Evolutionary conservation across 148 eudicot genomes (phyloP), one percentile per base, ranked within the genome.

Genomic region (Cornus suecica): DNA sequence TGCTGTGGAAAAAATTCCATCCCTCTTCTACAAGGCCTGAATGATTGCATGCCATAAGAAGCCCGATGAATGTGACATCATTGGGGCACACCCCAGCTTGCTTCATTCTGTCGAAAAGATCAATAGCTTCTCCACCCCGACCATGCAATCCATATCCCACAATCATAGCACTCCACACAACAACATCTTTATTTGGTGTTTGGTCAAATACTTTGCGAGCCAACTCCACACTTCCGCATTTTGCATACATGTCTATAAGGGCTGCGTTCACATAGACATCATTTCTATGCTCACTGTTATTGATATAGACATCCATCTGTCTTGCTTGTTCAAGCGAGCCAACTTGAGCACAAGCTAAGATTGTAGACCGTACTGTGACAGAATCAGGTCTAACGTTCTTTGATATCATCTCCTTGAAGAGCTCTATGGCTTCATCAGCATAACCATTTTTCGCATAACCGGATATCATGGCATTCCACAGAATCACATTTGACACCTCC

Each of bases 151-250:
- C 94, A 76, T 88, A 90, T 62, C 94, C 92, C 60, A 87, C 81
- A 29, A 92, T 88, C 94, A 92, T 88, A 42, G 94, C 88, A 83
- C 91, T 90, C 92, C 94, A 92, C 20, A 84, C 81, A 48, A 88
- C 89, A 68, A 88, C 89, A 72, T 92, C 94, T 78, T 83, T 92
- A 26, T 80, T 64, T 27, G 9, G 34, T 2, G 80, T 86, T 20
- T 22, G 32, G 65, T 90, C 61, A 64, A 90, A 92, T 68, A 87
- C 87, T 69, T 66, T 74, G 27, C 85, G 87, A 60, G 94, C 94
- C 60, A 86, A 80, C 52, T 84, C 89, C 75, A 87, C 70, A 70
- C 83, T 87, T 76, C 97, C 97, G 74, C 92, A 91, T 79, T 91
- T 91, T 16, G 87, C 84, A 75, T 85, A 90, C 91, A 88, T 87